Base-by-base conservation (phyloP, 192 early-diverging fungal genomes). In the Thamnidium elegans region DNA sequence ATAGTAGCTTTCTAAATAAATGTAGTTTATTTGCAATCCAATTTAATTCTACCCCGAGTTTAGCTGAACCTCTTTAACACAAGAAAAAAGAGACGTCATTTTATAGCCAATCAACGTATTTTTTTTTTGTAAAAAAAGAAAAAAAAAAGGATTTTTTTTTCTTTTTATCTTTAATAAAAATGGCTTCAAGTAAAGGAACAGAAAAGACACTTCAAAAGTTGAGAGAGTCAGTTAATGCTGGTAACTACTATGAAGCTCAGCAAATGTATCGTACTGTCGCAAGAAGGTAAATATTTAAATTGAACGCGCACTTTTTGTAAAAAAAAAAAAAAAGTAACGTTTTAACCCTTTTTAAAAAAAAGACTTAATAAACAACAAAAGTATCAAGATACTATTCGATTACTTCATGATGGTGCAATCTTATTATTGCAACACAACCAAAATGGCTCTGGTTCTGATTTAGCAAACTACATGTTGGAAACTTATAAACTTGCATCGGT, bases 181-280 rank as follows among this genome's bases (percentile, higher is more conserved):
- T 48, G 11, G 47, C n/a, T 48, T 6, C 55, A 39, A 58, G 47
- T 39, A 83, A 72, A 69, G 82, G 81, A 65, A 86, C 85, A 8
- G 79, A 84, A 59, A 87, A 84, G 50, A 76, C 86, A 46, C 84
- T 86, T 9, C 78, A 88, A 55, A 90, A 87, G 63, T 79, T 92
- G 26, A 83, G 85, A 61, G 78, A 82, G 47, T 81, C 84, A 31
- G 79, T 88, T 11, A 74, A 84, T 31, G 79, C 72, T 50, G 93
- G 90, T 42, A 93, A 95, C 78, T 96, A 95, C 80, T 98, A 98
- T 80, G 95, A 96, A 71, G 93, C 94, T 2, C 94, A 98, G 71
- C 95, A 98, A 72, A 96, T 96, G 92, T 90, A 95, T 75, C 91
- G 93, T 44, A 95, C 95, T 43, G 89, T 96, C 13, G 90, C 88